phyloP scores from a whole-genome alignment of 2,329 filamentous ascomycete species.

The Colletotrichum melonis region DNA sequence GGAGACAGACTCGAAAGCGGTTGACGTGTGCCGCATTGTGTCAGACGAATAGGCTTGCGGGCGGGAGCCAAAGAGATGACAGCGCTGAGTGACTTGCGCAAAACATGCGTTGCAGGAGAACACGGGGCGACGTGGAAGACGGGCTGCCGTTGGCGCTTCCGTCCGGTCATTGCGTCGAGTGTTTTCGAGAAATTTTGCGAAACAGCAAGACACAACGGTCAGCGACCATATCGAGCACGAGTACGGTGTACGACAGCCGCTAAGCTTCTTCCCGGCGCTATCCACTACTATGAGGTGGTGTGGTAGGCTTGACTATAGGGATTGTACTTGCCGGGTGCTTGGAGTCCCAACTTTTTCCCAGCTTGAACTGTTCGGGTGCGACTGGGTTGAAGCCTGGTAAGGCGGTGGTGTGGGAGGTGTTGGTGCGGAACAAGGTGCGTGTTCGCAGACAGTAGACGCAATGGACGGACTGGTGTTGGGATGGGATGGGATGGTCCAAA shows the following conservation, averaged over 20 bases:
- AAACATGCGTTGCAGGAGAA: constrained; percentile 24
- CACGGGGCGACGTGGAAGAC: constrained; percentile 4
- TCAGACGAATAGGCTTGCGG: neutral
- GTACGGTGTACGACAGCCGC: neutral
- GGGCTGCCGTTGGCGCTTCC: constrained; percentile 15
- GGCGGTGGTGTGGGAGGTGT: constrained; percentile 17
- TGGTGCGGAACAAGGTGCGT: constrained; percentile 15
- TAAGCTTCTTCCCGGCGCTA: neutral
- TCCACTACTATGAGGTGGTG: neutral
- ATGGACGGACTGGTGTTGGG: constrained; percentile 1
- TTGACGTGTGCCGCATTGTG: constrained; percentile 21
- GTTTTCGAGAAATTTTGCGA: constrained; percentile 10
- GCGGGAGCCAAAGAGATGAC: constrained; percentile 11
- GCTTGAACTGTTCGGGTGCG: constrained; percentile 1
- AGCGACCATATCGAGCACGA: constrained; percentile 10
- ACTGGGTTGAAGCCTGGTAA: constrained; percentile 20
- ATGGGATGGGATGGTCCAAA: constrained; percentile 13
- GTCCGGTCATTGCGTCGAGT: neutral
- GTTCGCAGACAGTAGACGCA: constrained; percentile 13
- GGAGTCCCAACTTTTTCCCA: neutral
- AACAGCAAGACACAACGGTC: constrained; percentile 1
- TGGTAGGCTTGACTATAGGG: neutral
- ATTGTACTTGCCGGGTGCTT: neutral
- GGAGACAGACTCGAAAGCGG: neutral
- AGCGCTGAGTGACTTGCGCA: constrained; percentile 12